Evolutionary conservation across 2,329 filamentous ascomycete species (phyloP).

Genomic region (Paracoccidioides brasiliensis): DNA sequence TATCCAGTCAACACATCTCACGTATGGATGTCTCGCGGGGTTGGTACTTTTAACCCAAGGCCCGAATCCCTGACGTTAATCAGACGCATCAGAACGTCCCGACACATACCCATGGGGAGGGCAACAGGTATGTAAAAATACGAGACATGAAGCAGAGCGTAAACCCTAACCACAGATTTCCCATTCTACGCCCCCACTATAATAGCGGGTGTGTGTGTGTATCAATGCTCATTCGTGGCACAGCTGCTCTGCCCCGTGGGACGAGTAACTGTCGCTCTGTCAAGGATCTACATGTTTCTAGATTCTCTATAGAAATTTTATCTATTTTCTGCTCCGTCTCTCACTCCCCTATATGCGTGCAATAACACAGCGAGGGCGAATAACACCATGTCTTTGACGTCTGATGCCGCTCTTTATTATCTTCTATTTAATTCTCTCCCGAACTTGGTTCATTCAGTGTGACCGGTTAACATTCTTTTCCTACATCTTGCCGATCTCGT

Average conservation of each 20-base stretch:
- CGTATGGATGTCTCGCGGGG: neutral
- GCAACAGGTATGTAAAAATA: neutral
- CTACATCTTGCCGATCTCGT: neutral
- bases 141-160: neutral
- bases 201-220: too few species aligned
- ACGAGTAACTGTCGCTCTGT: neutral
- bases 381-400: neutral
- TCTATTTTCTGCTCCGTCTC: neutral
- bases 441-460: too few species aligned
- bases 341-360: neutral
- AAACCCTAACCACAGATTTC: neutral
- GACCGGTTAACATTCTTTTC: neutral
- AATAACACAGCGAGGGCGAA: neutral
- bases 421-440: constrained; percentile 2
- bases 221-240: neutral
- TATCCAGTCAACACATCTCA: neutral
- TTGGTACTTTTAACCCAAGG: neutral
- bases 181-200: too few species aligned
- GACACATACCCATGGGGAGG: too few species aligned
- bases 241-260: neutral
- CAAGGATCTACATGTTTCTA: neutral
- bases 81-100: neutral
- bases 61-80: neutral
- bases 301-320: neutral
- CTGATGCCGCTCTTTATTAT: neutral